Evolutionary conservation across 1,139 yeast species (phyloP).

Genomic region (Blastobotrys niveus): DNA sequence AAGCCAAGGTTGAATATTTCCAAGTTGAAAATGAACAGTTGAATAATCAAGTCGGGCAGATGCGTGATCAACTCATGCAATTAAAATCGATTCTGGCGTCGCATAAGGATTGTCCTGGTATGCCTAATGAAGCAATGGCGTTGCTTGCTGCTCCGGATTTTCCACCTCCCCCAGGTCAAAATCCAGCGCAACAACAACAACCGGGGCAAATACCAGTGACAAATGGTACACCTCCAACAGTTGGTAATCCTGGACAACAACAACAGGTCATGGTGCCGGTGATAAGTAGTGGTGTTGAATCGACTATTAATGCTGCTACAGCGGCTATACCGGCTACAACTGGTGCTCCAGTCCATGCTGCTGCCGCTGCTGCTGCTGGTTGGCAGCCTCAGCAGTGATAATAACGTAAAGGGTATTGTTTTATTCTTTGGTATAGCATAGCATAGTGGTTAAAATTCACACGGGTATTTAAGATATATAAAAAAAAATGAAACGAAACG

Average conservation of each 20-base stretch:
- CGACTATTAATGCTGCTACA: background rate
- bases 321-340: background rate
- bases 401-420: too few relatives aligned
- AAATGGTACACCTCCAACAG: background rate
- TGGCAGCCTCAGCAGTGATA: background rate
- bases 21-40: conserved; percentile 67
- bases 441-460: too few relatives aligned
- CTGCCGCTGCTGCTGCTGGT: background rate
- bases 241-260: too few relatives aligned
- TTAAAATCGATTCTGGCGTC: conserved; percentile 34
- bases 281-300: conserved; percentile 3
- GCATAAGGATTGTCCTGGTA: conserved; percentile 17
- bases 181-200: background rate
- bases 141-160: background rate
- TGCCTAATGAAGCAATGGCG: conserved; percentile 13
- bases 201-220: background rate
- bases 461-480: too few relatives aligned
- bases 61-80: conserved; percentile 55
- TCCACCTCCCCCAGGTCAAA: conserved; percentile 1
- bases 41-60: conserved; percentile 50
- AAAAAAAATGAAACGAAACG: too few relatives aligned
- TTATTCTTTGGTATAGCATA: too few relatives aligned
- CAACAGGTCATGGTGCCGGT: conserved; percentile 11
- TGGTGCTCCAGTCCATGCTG: background rate
- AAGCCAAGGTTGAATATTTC: conserved; percentile 65